Evolutionary conservation across 1,284 basidiomycete species (phyloP), one percentile per base, ranked within the genome.

Genomic region (Ustilago vetiveriae): DNA sequence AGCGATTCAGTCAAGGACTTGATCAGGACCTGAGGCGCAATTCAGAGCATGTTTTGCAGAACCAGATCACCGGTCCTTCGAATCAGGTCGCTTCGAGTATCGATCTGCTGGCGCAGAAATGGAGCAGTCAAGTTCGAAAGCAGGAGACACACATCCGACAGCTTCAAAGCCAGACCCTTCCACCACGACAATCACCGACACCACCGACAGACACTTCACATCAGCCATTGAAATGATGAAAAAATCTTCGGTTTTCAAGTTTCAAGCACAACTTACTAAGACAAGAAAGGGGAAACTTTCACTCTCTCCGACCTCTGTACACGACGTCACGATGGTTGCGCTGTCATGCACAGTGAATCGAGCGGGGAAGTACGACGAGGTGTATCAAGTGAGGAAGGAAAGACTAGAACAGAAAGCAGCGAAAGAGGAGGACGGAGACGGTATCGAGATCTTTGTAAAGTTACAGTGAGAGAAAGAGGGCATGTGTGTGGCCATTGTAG

Each of bases 1-100:
- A 76, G 33, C 58, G 74, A 5, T 48, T 75, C 13, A 69, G 67
- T 8, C 37, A 67, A 13, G 76, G 70, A 6, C 46, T 75, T 2
- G 77, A 79, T 33, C 56, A 66, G n/a, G 77, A 79, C 45, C 50
- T 71, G 19, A 56, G 55, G 41, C 11, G 24, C 27, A 58, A 65
- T 32, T 62, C 69, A 6, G 63, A 69, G 29, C 2, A 10, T 0
- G 55, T 59, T 14, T 16, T 69, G 36, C 37, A 27, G 2, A 21
- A 47, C 8, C 54, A 69, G 29, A 55, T 69, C 36, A 51, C 46
- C 3, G 59, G 66, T 3, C 47, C 59, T 6, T 53, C 55, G 7
- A 42, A 37, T 4, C 24, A 58, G 13, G 58, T 58, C n/a, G 50
- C 54, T n/a, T 30, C 41, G 1, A 54, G 51, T 9, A 59, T 69